Evolutionary conservation across 148 eudicot species (phyloP).

Genomic region (Rhododendron williamsianum): DNA sequence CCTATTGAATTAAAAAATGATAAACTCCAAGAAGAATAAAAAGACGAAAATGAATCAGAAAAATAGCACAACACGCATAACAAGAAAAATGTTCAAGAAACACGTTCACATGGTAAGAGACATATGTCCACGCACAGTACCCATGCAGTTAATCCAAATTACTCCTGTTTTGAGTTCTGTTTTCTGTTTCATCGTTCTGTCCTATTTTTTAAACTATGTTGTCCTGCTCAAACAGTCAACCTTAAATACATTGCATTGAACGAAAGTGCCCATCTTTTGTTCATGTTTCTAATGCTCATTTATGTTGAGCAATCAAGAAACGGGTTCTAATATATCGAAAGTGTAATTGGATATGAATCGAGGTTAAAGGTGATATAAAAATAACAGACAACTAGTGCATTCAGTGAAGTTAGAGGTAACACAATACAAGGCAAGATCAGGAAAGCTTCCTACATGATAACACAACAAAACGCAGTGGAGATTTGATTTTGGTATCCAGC

Average conservation of each 20-base stretch:
- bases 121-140: neutral
- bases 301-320: conserved; percentile 1
- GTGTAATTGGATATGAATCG: neutral
- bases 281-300: neutral
- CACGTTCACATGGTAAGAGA: neutral
- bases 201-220: neutral
- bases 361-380: neutral
- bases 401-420: neutral
- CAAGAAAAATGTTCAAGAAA: neutral
- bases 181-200: neutral
- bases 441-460: neutral
- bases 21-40: neutral
- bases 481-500: neutral
- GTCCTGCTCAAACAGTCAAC: neutral
- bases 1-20: neutral
- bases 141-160: neutral
- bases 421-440: neutral
- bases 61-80: no score
- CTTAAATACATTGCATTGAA: neutral
- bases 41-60: neutral
- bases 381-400: neutral
- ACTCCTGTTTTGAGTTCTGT: neutral
- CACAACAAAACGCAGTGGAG: neutral
- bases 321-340: neutral
- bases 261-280: neutral